phyloP scores from a whole-genome alignment of 768 basidiomycete genomes.

The Exsudoporus frostii region DNA sequence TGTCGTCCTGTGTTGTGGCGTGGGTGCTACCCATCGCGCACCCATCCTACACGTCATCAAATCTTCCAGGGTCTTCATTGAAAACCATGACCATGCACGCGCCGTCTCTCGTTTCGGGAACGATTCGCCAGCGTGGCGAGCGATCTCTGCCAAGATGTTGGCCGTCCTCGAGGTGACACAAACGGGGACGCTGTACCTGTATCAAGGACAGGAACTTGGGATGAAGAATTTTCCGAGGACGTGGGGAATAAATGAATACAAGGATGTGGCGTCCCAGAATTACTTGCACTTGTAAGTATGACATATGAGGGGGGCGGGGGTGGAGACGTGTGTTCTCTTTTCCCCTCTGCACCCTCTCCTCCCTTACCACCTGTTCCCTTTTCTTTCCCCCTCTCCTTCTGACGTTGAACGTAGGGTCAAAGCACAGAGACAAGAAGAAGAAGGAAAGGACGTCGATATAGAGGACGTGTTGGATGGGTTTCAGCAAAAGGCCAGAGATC shows the following conservation, averaged over 20 bases:
- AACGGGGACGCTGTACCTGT: slow-evolving; percentile 67
- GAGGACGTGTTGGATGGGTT: slow-evolving; percentile 55
- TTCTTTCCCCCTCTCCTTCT: background rate
- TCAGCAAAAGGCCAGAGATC: slow-evolving; percentile 65
- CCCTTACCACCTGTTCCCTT: no score
- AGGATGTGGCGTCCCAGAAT: slow-evolving; percentile 62
- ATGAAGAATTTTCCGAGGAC: slow-evolving; percentile 56
- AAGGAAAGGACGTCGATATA: slow-evolving; percentile 52
- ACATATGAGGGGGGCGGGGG: background rate
- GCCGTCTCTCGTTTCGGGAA: slow-evolving; percentile 65
- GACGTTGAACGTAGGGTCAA: slow-evolving; percentile 33
- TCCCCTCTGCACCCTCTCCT: no score
- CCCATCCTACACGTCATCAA: slow-evolving; percentile 1
- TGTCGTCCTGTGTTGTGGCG: slow-evolving; percentile 6
- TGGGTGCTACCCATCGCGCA: slow-evolving; percentile 17
- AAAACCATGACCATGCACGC: slow-evolving; percentile 69
- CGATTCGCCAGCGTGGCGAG: slow-evolving; percentile 55
- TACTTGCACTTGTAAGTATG: slow-evolving; percentile 50
- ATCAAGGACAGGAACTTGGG: slow-evolving; percentile 74
- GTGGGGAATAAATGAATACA: slow-evolving; percentile 74
- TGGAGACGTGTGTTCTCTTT: background rate
- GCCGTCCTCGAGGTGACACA: slow-evolving; percentile 59
- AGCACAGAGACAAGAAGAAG: slow-evolving; percentile 32
- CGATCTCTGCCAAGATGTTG: slow-evolving; percentile 60
- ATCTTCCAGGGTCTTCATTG: slow-evolving; percentile 50